Base-by-base conservation (phyloP, 1,139 yeast species). In the Ogataea hybrid region DNA sequence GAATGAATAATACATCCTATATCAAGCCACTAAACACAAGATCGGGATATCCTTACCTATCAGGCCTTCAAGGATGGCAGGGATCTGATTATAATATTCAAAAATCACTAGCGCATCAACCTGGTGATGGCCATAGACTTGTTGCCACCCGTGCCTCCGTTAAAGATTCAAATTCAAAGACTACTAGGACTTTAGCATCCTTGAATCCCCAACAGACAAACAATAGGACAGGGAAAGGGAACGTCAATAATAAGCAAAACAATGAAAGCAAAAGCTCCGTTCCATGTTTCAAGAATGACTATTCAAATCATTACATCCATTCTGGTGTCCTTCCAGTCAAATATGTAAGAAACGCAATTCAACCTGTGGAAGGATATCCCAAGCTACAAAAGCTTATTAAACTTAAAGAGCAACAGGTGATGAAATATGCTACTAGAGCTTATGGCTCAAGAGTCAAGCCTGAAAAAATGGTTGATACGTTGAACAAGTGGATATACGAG, bases 291-390 rank as follows among this genome's bases (percentile, higher is more conserved):
- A 59, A 58, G 37, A 85, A 84, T 56, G 95, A 89, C 62, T 87
- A 83, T 56, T 71, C 87, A 10, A 83, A 84, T 53, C 70, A 81
- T 50, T 84, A 77, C 58, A 65, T 88, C 31, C 85, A 81, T 49
- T 68, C 81, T 0, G 84, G 82, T 0, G 62, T 65, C 8, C 57
- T 71, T 4, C 95, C 96, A 0, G 80, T 79, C 31, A 67, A 67
- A 21, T 79, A 73, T 53, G 79, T 90, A 25, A 72, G 83, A 41
- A 89, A 90, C 60, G 68, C 77, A 3, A 65, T 67, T 23, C 75
- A 78, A 44, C 82, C 90, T 2, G 75, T 82, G 2, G 83, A 78
- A 44, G 97, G 97, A 2, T 90, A 90, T 54, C 97, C 97, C 3
- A 85, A 85, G 58, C 69, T 89, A 18, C 85, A 81, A 51, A 73